Evolutionary conservation across 2,329 filamentous ascomycete genomes (phyloP), one percentile per base, ranked within the genome.

Genomic region (Aspergillus ruber): DNA sequence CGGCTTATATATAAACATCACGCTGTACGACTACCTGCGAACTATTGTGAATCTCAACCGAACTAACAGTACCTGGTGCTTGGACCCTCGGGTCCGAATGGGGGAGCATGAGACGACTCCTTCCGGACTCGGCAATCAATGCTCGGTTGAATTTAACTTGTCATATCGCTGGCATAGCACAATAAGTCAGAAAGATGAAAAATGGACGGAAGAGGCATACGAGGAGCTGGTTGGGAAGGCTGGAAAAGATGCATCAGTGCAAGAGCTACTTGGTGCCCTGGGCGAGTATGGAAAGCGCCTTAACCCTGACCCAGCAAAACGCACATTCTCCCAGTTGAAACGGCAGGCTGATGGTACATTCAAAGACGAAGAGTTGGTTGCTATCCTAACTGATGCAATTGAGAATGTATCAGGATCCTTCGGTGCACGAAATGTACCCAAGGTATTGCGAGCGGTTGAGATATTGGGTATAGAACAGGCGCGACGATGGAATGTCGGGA

Each of bases 1-100:
- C 45, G 63, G 64, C 1, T 46, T 65, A 2, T 67, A 66, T 41
- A 57, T 64, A 32, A 65, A 66, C 43, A 64, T 32, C 29, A 10
- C 29, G 3, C 29, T 32, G 29, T 9, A 13, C 8, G 29, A 32
- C 13, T 32, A 32, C 29, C 29, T 32, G 9, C 29, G 29, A 9
- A 13, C 9, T 2, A 32, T 32, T 13, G 13, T 32, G 5, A 32
- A 32, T 5, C 29, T 32, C 29, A 9, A 32, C 13, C 8, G 9
- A 9, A 32, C 29, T 6, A 32, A 32, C 13, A 32, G 29, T 13
- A 13, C 8, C 13, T 32, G 29, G 29, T 9, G 9, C 13, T 32
- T 32, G 8, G 29, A 32, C 29, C 29, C 29, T 10, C 29, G 29
- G 13, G 9, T 32, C 9, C 9, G 13, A 13, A 13, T 32, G 8